Percentiles rank a stretch among this genome's conserved stretches.
Conservation (phyloP, 805 yeast genomes). For the Ogataea kodamae region DNA sequence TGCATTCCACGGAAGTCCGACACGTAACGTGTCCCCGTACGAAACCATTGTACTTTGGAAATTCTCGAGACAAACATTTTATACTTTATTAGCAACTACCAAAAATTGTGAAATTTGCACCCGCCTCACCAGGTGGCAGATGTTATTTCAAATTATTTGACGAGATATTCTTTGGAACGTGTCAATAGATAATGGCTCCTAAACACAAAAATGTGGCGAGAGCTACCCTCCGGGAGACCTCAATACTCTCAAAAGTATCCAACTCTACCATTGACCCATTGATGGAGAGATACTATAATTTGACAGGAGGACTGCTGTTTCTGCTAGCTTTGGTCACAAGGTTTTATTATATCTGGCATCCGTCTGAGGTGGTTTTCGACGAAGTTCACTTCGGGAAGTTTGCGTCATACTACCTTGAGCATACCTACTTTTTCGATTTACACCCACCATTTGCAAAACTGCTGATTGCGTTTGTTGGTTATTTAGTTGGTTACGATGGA, state of each 20-base stretch:
- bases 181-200: constrained; percentile 22
- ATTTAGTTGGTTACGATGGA: constrained; percentile 88
- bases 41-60: no score
- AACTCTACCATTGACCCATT: constrained; percentile 24
- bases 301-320: constrained; percentile 39
- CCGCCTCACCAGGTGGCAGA: constrained; percentile 3
- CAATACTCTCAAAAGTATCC: neutral
- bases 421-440: constrained; percentile 91
- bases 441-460: constrained; percentile 98
- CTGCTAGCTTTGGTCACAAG: constrained; percentile 47
- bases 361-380: constrained; percentile 78
- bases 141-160: constrained; percentile 1
- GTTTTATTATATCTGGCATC: constrained; percentile 58
- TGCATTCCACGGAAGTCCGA: constrained; percentile 28
- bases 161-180: constrained; percentile 4
- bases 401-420: constrained; percentile 79
- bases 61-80: no score
- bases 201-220: constrained; percentile 18
- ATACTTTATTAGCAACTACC: no score
- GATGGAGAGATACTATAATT: constrained; percentile 29
- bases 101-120: neutral
- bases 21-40: constrained; percentile 7
- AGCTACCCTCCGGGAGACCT: constrained; percentile 1
- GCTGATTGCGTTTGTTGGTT: constrained; percentile 86
- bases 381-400: constrained; percentile 87